Base-by-base conservation (phyloP, 106 monocot species). In the Cymbidium sinense region DNA sequence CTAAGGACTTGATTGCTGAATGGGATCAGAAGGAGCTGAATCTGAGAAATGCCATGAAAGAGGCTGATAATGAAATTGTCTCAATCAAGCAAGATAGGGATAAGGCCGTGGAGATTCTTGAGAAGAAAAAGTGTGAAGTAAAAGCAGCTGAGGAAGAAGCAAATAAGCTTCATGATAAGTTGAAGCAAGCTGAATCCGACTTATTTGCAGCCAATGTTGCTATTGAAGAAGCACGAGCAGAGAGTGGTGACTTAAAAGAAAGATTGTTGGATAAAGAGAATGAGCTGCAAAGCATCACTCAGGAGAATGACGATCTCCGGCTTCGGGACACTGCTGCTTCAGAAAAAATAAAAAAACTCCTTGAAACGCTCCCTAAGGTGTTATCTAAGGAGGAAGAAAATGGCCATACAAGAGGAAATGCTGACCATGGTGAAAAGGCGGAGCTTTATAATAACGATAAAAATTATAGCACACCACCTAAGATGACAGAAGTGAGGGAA, bases 1-100 rank as follows among this genome's bases (percentile, higher is more conserved):
- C 79, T 10, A 75, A 85, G 20, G 77, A 81, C 41, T 74, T 25
- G 13, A 84, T 58, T 58, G 70, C 72, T 12, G 82, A 88, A 55
- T 90, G 80, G 83, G 54, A 83, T 15, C 78, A 76, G 23, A 93
- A 96, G 80, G 91, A 93, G 73, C 43, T 75, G 35, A 79, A 77
- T 41, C 72, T 91, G 50, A 13, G 77, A 3, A 81, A 18, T 28
- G 65, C 70, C 13, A 77, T 86, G 4, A 84, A 88, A 75, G 79
- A 75, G 34, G 87, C 87, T 7, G 88, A 89, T 71, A 89, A 87
- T 67, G 90, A 90, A 77, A 34, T 89, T 51, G 44, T 30, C 27
- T 25, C 75, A 21, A 39, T 86, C 34, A 89, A 86, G 55, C 34
- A 30, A 74, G 86, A 85, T 47, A 80, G 78, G 75, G 72, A 70